phyloP scores from a whole-genome alignment of 768 basidiomycete genomes.

The Auricularia auricula-judae region DNA sequence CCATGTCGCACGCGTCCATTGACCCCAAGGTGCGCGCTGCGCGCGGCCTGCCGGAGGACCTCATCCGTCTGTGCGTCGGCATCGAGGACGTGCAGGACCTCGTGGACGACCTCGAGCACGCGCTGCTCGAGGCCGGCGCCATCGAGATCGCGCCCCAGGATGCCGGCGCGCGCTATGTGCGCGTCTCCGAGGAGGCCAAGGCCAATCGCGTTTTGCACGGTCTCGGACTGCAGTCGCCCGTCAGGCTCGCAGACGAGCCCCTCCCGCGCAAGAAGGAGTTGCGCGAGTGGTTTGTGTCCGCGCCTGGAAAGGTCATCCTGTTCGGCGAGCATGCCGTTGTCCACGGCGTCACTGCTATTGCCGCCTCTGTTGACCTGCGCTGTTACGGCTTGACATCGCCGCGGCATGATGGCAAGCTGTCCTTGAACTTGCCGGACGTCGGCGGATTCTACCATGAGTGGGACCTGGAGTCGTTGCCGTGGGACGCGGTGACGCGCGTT shows the following conservation, averaged over 20 bases:
- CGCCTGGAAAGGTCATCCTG: constrained; percentile 94
- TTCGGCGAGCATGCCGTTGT: constrained; percentile 99
- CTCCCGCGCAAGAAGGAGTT: constrained; percentile 18
- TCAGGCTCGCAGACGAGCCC: constrained; percentile 10
- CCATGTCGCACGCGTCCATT: constrained; percentile 99
- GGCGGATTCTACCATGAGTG: constrained; percentile 70
- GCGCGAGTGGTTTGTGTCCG: constrained; percentile 78
- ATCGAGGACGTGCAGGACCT: constrained; percentile 93
- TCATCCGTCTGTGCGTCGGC: constrained; percentile 95
- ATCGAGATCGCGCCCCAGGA: constrained; percentile 48
- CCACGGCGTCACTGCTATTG: constrained; percentile 93
- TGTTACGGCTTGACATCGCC: constrained; percentile 82
- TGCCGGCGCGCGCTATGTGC: constrained; percentile 36
- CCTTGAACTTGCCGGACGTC: constrained; percentile 71
- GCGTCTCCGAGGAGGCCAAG: constrained; percentile 11
- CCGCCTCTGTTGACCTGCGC: constrained; percentile 89
- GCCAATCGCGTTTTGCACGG: constrained; percentile 49
- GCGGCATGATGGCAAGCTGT: constrained; percentile 59
- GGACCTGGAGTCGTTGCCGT: constrained; percentile 64
- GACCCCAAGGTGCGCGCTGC: constrained; percentile 92
- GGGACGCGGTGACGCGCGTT: constrained; percentile 56
- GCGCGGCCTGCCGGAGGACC: constrained; percentile 94
- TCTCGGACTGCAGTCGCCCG: constrained; percentile 32
- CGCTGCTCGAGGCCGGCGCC: constrained; percentile 85
- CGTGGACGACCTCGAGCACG: constrained; percentile 88